These are phyloP conservation scores for Curvularia lunata DNA, from an alignment of 2,329 filamentous ascomycete species.

Conservation along the genomic window DNA sequence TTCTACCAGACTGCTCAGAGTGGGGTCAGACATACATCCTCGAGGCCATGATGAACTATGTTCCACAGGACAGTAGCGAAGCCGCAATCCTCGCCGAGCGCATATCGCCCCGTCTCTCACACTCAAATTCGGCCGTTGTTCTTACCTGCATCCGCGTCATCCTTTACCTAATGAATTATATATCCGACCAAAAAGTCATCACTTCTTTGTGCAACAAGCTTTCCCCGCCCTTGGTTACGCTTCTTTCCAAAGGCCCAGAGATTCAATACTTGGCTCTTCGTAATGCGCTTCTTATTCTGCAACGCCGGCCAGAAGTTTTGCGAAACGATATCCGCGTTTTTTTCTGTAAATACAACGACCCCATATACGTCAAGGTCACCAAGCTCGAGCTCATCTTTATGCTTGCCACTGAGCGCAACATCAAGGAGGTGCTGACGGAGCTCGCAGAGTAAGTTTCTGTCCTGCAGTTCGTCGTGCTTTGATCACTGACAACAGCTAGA, in stretches of 20 bases:
- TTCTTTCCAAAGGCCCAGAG: constrained; percentile 94
- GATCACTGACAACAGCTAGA: constrained; percentile 41
- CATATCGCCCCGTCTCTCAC: constrained; percentile 92
- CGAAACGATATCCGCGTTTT: constrained; percentile 98
- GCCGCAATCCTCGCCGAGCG: constrained; percentile 89
- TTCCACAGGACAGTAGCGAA: constrained; percentile 88
- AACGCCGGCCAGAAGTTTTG: constrained; percentile 88
- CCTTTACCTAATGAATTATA: constrained; percentile 98
- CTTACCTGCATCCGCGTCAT: constrained; percentile 96
- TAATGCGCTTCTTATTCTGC: constrained; percentile 92
- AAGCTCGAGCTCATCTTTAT: constrained; percentile 99
- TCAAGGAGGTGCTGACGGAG: constrained; percentile 92
- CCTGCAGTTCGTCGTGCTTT: not conserved
- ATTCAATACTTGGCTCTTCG: constrained; percentile 96
- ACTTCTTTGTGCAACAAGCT: constrained; percentile 87
- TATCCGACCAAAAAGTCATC: constrained; percentile 87
- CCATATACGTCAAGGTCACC: constrained; percentile 98
- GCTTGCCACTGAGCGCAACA: constrained; percentile 94
- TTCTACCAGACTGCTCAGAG: constrained; percentile 95
- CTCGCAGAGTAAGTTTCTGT: constrained; percentile 74
- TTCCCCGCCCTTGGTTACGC: constrained; percentile 90
- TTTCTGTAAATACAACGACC: constrained; percentile 99
- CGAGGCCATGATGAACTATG: constrained; percentile 96
- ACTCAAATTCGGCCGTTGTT: constrained; percentile 96
- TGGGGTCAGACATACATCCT: constrained; percentile 99